phyloP scores from a whole-genome alignment of 805 yeast species.

The Kuraishia borneana region DNA sequence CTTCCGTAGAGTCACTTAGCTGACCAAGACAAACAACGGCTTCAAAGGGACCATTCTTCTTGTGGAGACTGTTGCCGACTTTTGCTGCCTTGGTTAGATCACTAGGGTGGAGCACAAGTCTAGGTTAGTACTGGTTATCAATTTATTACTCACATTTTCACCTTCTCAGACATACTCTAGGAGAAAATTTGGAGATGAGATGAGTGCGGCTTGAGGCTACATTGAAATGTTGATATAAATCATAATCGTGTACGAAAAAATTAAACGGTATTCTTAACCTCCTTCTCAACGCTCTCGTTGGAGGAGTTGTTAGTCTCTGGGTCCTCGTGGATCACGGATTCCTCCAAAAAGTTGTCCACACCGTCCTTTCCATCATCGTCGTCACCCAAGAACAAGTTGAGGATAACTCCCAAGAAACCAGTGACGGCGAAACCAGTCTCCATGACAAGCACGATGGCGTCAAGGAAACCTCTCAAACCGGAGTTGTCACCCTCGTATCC shows the following conservation, averaged over 20 bases:
- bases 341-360: constrained; percentile 12
- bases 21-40: constrained; percentile 43
- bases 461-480: constrained; percentile 32
- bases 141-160: not conserved
- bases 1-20: constrained; percentile 11
- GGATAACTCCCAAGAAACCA: constrained; percentile 39
- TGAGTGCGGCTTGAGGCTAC: not conserved
- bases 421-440: constrained; percentile 48
- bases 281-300: constrained; percentile 1
- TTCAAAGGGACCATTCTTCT: constrained; percentile 59
- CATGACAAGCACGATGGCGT: constrained; percentile 44
- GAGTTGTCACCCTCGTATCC: constrained; percentile 36
- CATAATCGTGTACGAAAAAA: no score
- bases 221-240: not conserved
- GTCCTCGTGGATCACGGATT: constrained; percentile 1
- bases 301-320: not conserved
- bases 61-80: constrained; percentile 35
- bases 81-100: constrained; percentile 29
- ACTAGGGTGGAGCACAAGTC: constrained; percentile 34
- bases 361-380: constrained; percentile 35
- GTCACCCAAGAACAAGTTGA: constrained; percentile 38
- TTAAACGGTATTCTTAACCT: constrained; percentile 1
- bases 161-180: not conserved
- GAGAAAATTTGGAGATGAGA: not conserved
- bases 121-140: constrained; percentile 2